Percentiles rank a stretch among this genome's conserved stretches.
Evolutionary conservation across 2,329 filamentous ascomycete genomes (phyloP).

Genomic region (Ascochyta pisi): DNA sequence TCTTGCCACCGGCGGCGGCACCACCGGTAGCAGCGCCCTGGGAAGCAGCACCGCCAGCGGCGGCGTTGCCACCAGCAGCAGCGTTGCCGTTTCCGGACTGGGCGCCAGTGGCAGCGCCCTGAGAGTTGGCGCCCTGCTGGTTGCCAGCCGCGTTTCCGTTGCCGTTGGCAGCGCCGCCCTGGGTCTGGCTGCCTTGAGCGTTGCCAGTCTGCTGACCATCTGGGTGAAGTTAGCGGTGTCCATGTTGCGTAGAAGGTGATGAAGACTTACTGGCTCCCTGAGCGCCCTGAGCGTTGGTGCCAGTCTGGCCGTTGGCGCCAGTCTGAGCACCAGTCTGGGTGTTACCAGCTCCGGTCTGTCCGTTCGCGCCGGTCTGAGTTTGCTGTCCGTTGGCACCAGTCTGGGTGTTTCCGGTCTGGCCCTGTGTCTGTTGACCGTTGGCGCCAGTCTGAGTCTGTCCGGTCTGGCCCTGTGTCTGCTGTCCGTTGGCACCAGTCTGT

Average conservation of each 20-base stretch:
- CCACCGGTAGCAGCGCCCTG: background rate
- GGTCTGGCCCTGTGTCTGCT: too few species aligned
- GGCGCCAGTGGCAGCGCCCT: background rate
- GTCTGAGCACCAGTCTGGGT: constrained; percentile 1
- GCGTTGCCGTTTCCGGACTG: background rate
- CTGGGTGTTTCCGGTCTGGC: background rate
- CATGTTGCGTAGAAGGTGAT: too few species aligned
- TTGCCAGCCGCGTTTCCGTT: background rate
- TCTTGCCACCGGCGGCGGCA: constrained; percentile 7
- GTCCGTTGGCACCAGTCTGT: too few species aligned
- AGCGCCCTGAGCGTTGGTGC: constrained; percentile 1
- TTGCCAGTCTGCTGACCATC: constrained; percentile 10
- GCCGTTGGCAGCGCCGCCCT: background rate
- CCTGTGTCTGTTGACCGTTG: background rate
- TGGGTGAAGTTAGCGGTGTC: background rate
- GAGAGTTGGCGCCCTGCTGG: background rate
- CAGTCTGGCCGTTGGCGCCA: background rate
- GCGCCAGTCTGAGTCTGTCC: constrained; percentile 1
- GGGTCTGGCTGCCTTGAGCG: constrained; percentile 1
- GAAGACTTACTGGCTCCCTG: constrained; percentile 9
- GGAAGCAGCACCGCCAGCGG: background rate
- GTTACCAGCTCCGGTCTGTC: background rate
- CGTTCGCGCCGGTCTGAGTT: background rate
- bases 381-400: background rate
- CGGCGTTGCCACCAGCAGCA: background rate